These are phyloP conservation scores for Kwoniella bestiolae DNA, from an alignment of 768 basidiomycete species.

Conservation along the genomic window DNA sequence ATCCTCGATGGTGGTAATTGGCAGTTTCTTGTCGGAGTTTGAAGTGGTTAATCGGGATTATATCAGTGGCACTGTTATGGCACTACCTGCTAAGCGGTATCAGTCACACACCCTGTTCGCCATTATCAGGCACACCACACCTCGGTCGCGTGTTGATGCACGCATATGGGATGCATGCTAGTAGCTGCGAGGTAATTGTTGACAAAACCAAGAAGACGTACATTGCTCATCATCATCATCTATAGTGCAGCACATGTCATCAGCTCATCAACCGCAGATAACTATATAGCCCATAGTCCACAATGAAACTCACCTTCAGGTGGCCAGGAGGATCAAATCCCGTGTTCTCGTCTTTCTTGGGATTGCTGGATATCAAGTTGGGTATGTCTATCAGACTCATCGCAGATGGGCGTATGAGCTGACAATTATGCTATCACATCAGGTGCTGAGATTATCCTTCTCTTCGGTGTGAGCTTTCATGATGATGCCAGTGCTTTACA, in stretches of 20 bases:
- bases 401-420: background rate
- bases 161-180: background rate
- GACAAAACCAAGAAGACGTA: background rate
- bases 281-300: constrained; percentile 4
- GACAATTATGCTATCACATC: background rate
- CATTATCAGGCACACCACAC: background rate
- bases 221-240: too few species aligned
- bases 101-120: background rate
- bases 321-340: constrained; percentile 33
- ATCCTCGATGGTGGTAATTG: constrained; percentile 12
- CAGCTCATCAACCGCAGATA: background rate
- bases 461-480: constrained; percentile 76
- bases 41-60: background rate
- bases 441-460: constrained; percentile 79
- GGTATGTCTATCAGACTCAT: constrained; percentile 58
- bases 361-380: constrained; percentile 89
- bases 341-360: constrained; percentile 69
- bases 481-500: background rate
- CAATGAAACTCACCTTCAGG: constrained; percentile 37
- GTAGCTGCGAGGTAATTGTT: background rate
- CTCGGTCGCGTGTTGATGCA: background rate
- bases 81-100: background rate
- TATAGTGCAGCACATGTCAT: background rate
- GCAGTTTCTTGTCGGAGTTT: constrained; percentile 14
- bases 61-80: constrained; percentile 1